Evolutionary conservation across 139 green algal species (phyloP).

Genomic region (Chlorella sp.): DNA sequence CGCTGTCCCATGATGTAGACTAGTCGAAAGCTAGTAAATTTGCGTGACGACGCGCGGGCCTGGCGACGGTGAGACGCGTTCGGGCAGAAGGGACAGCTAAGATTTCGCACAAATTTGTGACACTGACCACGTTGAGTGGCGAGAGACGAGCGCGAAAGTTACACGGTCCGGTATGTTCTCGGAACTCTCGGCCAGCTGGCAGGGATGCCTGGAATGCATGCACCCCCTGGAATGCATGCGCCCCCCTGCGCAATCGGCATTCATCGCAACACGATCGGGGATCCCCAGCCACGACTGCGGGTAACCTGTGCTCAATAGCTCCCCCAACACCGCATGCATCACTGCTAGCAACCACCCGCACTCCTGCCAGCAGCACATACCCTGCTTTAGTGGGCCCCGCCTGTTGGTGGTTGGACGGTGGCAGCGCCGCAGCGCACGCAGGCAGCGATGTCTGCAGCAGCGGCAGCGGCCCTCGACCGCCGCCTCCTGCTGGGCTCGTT

Average conservation of each 20-base stretch:
- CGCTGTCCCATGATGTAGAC: too few species aligned
- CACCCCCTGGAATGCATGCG: background rate
- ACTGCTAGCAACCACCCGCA: background rate
- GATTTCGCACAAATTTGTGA: too few species aligned
- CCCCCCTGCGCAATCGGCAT: too few species aligned
- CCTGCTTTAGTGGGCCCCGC: background rate
- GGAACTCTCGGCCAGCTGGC: background rate
- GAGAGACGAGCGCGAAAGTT: too few species aligned
- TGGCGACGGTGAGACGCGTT: too few species aligned
- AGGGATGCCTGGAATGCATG: too few species aligned
- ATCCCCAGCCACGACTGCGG: background rate
- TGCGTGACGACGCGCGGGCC: too few species aligned
- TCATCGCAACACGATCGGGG: background rate
- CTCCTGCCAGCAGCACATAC: background rate
- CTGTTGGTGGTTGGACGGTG: too few species aligned
- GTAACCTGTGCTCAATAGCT: background rate
- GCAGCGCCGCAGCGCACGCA: background rate
- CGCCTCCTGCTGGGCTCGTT: conserved; percentile 32
- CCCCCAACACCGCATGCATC: too few species aligned
- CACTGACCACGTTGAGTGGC: too few species aligned
- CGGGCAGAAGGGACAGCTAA: too few species aligned
- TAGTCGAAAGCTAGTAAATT: too few species aligned
- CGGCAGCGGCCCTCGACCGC: conserved; percentile 11
- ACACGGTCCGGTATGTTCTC: background rate
- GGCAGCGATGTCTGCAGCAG: background rate